A percentile compares a stretch with the other conserved stretches of the same genome.
Conservation (phyloP, 2,329 filamentous ascomycete species). For the Talaromyces atroroseus region DNA sequence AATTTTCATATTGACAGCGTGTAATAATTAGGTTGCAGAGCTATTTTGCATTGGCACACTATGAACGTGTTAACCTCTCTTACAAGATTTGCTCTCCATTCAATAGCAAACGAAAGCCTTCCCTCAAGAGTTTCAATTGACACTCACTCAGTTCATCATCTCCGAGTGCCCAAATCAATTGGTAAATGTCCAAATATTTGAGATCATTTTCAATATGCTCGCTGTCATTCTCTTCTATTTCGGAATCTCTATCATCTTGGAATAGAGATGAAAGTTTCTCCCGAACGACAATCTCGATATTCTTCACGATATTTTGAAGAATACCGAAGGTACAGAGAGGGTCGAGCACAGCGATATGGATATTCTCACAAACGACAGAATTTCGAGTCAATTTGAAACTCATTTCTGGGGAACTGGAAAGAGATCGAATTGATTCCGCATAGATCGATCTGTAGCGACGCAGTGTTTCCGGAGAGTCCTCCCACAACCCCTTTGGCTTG, state of each 20-base stretch:
- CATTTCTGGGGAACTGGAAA: background rate
- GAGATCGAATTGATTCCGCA: background rate
- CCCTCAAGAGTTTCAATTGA: background rate
- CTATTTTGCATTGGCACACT: too few relatives aligned
- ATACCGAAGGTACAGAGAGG: background rate
- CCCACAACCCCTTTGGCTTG: background rate
- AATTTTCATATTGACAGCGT: too few relatives aligned
- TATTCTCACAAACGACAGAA: background rate
- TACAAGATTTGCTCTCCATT: background rate
- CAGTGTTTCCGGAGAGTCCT: background rate
- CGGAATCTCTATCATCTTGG: background rate
- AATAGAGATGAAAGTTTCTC: too few relatives aligned
- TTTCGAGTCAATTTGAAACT: background rate
- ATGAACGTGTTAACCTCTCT: background rate
- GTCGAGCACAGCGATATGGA: background rate
- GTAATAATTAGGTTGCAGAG: too few relatives aligned
- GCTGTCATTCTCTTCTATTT: too few relatives aligned
- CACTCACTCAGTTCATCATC: background rate
- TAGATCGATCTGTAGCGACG: background rate
- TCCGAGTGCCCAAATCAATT: background rate
- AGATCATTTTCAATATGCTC: background rate
- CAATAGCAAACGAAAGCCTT: background rate
- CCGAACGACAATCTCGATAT: background rate
- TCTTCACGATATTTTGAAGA: background rate
- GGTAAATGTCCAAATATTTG: background rate